Base-by-base conservation (phyloP, 805 yeast genomes). In the Ogataea siamensis region DNA sequence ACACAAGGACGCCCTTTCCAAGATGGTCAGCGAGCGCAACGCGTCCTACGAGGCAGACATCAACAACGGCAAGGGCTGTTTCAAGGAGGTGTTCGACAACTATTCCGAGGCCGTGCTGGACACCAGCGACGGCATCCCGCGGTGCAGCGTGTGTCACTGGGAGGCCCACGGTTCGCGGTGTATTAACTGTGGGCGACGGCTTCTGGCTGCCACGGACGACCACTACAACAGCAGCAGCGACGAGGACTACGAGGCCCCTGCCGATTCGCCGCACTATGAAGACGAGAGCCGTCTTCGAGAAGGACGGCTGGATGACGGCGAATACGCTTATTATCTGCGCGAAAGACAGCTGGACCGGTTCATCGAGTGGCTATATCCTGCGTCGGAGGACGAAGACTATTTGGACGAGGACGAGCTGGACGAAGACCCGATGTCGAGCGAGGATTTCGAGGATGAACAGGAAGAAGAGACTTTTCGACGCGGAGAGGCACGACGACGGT, bases 91-190 rank as follows among this genome's bases (percentile, higher is more conserved):
- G 2, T 80, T 82, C 56, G 61, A 66, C n/a, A 55, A 60, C 34
- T 54, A 69, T 12, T 74, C 77, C 2, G 58, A 68, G 11, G 78
- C 82, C 0, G 57, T 78, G 3, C 64, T 80, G 1, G 88, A 81
- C 50, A 65, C 64, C 19, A 75, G 76, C 19, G 91, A 84, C 51
- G 88, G 88, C 2, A 85, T 83, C 7, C 76, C 83, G 0, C 61
- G 91, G 38, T 84, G 93, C 53, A 75, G 83, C 6, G 73, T 76
- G 40, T 84, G 93, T 55, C 87, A 80, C 51, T 84, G 91, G 91
- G 91, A 84, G 51, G 78, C 83, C 1, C 76, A 75, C 43, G 87
- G 85, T 0, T 62, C 70, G 3, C 66, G 60, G n/a, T 84, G 93
- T 51, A 68, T 76, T 5, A 83, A 83, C 51, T 84, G 93, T 58